Evolutionary conservation across 1,284 basidiomycete species (phyloP), one percentile per base, ranked within the genome.

Genomic region (Heterobasidion parviporum): DNA sequence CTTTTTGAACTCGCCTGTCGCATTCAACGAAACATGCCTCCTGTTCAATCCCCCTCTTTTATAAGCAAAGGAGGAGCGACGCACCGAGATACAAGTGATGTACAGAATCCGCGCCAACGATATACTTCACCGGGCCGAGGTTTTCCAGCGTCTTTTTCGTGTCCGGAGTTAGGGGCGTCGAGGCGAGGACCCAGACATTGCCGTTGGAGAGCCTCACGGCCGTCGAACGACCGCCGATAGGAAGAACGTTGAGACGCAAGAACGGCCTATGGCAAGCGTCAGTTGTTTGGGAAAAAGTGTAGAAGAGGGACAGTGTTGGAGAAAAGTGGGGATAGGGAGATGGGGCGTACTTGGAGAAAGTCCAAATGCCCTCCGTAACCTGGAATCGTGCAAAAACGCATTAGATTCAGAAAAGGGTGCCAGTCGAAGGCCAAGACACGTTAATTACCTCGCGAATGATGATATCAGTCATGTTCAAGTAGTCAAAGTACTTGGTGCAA

Each of bases 151-250:
- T 89, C 2, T 74, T 64, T 67, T 85, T 87, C 1, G 91, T 95
- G 41, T 85, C 85, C 6, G 78, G 71, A 50, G 85, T 83, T 54
- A 93, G 72, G 0, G 91, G 89, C 3, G 92, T 92, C 1, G 91
- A 94, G 1, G 92, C 93, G 35, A 96, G 76, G 1, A 97, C 75
- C 83, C 92, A 95, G 26, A 97, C 82, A 4, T 81, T 84, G 16
- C 86, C 84, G 55, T 80, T 77, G 50, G 72, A 72, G 56, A 97
- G 73, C 70, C 80, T 85, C 66, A 97, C 77, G 1, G 93, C 94
- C 0, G 91, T 96, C 1, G 89, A 88, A 48, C 92, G 75, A 20
- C 91, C 90, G 1, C 92, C 92, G 32, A 93, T 72, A 3, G 87
- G 89, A 36, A 92, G 61, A 9, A 89, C 38, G 9, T 84, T 82